These are phyloP conservation scores for Salvia splendens DNA, from an alignment of 257 asterid genomes.

Conservation along the genomic window DNA sequence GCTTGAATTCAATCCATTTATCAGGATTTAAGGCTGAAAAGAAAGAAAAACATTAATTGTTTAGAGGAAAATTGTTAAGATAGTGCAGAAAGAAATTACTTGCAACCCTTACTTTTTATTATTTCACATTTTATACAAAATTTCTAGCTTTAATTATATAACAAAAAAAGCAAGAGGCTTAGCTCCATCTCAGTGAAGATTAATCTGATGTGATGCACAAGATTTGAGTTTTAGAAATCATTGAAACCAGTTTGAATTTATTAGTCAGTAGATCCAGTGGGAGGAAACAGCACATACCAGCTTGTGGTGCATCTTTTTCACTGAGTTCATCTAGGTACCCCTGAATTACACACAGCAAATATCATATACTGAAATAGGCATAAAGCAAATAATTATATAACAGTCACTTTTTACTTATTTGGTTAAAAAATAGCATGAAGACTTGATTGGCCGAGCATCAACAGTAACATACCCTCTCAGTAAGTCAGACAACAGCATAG, in stretches of 20 bases:
- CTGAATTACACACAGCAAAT: conserved; percentile 42
- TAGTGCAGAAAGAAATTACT: not conserved
- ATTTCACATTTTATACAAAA: not conserved
- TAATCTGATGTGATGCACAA: conserved; percentile 24
- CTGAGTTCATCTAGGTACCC: conserved; percentile 60
- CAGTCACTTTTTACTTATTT: not conserved
- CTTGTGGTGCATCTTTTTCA: conserved; percentile 57
- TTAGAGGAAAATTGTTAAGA: conserved; percentile 4
- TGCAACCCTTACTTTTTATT: not conserved
- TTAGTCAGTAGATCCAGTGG: conserved; percentile 7
- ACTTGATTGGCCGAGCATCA: conserved; percentile 10
- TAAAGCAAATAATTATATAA: not conserved
- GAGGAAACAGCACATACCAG: conserved; percentile 51
- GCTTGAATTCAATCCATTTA: conserved; percentile 87
- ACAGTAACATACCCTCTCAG: not conserved
- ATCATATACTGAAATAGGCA: conserved; percentile 26
- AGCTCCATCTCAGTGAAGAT: conserved; percentile 20
- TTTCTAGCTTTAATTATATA: not conserved
- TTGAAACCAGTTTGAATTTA: conserved; percentile 20
- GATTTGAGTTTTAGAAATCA: conserved; percentile 16
- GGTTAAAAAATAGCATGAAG: not conserved
- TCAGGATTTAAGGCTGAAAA: conserved; percentile 82
- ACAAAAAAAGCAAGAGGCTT: conserved; percentile 14
- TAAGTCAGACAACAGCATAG: not conserved
- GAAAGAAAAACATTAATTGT: conserved; percentile 29